phyloP scores from a whole-genome alignment of 2,329 filamentous ascomycete species.

The Blastomyces parvus region DNA sequence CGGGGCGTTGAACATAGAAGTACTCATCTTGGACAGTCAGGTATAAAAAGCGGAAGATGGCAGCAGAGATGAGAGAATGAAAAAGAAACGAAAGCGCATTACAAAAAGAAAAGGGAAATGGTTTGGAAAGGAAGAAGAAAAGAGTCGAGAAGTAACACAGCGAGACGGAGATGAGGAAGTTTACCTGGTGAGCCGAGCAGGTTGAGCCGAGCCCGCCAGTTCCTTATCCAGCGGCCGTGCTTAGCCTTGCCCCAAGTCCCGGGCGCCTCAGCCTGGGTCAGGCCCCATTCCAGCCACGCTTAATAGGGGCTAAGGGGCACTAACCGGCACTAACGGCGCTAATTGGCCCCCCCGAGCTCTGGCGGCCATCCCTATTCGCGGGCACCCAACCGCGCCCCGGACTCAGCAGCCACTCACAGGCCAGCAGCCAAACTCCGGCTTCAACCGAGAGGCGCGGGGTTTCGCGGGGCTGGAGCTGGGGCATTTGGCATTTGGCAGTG shows the following conservation, averaged over 20 bases:
- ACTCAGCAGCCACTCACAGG: background rate
- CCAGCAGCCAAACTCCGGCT: background rate
- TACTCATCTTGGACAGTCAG: conserved; percentile 1
- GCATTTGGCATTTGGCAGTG: background rate
- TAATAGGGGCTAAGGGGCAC: background rate
- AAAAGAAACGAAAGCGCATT: background rate
- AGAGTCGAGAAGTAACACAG: background rate
- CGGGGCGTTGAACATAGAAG: conserved; percentile 5
- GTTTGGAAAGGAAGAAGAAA: background rate
- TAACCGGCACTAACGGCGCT: background rate
- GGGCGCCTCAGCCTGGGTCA: background rate
- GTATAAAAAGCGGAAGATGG: background rate
- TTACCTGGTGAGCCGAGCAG: background rate
- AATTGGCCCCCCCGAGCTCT: background rate
- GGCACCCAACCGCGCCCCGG: background rate
- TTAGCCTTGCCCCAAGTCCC: background rate
- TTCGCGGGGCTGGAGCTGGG: background rate
- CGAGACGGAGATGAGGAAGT: background rate
- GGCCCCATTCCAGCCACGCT: background rate
- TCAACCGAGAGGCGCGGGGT: conserved; percentile 6
- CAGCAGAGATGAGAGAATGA: too few species aligned
- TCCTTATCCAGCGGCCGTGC: background rate
- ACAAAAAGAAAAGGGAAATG: too few species aligned
- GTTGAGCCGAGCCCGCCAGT: background rate
- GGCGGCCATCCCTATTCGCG: background rate